A percentile compares a stretch with the other conserved stretches of the same genome.
These are phyloP conservation scores for Digitaria exilis DNA, from an alignment of 202 grass and related monocot genomes.

Conservation along the genomic window DNA sequence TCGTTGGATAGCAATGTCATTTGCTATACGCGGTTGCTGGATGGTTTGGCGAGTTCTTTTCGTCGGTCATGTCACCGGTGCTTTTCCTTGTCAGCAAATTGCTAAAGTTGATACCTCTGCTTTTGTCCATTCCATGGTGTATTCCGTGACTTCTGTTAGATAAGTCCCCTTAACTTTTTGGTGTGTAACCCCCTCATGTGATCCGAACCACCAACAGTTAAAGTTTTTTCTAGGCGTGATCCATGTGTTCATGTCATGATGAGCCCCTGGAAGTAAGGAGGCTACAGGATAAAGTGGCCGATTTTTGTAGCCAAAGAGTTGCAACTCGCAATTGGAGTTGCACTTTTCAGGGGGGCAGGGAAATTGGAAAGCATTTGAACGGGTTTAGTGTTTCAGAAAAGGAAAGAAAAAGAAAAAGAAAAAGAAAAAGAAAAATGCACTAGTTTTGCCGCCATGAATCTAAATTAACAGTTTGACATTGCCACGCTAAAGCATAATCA, in stretches of 20 bases:
- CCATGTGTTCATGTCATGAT: constrained; percentile 62
- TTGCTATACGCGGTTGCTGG: constrained; percentile 27
- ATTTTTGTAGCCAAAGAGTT: constrained; percentile 27
- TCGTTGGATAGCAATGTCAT: constrained; percentile 40
- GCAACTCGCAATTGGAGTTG: constrained; percentile 27
- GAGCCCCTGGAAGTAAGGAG: constrained; percentile 52
- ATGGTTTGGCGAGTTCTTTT: constrained; percentile 40
- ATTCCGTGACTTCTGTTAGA: constrained; percentile 62
- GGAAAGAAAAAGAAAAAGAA: too few species aligned
- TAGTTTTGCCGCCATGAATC: constrained; percentile 16
- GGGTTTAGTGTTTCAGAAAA: constrained; percentile 4
- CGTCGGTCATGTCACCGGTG: constrained; percentile 39
- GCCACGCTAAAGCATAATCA: constrained; percentile 16
- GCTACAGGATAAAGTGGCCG: constrained; percentile 38
- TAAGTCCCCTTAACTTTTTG: constrained; percentile 54
- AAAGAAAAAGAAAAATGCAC: background rate
- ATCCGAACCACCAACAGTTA: constrained; percentile 63
- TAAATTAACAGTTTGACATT: constrained; percentile 16
- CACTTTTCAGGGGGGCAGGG: constrained; percentile 43
- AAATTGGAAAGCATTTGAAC: constrained; percentile 26
- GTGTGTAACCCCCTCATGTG: constrained; percentile 68
- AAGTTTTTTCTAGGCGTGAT: constrained; percentile 59
- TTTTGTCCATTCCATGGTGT: constrained; percentile 50
- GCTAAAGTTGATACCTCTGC: constrained; percentile 52
- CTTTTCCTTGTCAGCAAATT: constrained; percentile 63